These are phyloP conservation scores for Coemansia sp. DNA, from an alignment of 192 early-diverging fungal genomes.

Conservation along the genomic window DNA sequence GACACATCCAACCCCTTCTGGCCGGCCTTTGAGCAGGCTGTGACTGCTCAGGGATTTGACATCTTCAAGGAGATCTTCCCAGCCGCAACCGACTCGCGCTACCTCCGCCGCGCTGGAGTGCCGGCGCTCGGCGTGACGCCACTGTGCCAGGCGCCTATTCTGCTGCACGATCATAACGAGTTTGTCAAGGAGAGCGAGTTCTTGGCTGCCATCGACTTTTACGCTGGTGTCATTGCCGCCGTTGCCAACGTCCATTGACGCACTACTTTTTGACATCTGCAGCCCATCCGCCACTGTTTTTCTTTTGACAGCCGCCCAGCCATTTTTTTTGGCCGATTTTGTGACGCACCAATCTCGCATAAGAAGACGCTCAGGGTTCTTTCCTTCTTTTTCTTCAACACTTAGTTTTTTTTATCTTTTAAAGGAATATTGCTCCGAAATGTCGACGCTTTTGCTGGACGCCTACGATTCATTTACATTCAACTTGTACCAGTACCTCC, in stretches of 20 bases:
- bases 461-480: slow-evolving; percentile 99
- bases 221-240: slow-evolving; percentile 59
- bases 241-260: slow-evolving; percentile 46
- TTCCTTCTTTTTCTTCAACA: background rate
- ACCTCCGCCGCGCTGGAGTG: slow-evolving; percentile 69
- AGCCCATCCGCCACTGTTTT: slow-evolving; percentile 1
- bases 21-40: slow-evolving; percentile 58
- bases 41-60: slow-evolving; percentile 54
- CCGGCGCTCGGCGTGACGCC: slow-evolving; percentile 83
- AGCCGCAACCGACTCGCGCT: slow-evolving; percentile 79
- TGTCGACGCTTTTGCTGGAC: slow-evolving; percentile 79
- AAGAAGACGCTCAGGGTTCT: background rate
- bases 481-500: slow-evolving; percentile 96
- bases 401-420: slow-evolving; percentile 1
- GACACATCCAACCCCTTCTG: slow-evolving; percentile 66
- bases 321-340: background rate
- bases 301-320: background rate
- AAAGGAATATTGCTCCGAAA: background rate
- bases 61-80: slow-evolving; percentile 80
- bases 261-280: background rate
- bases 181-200: slow-evolving; percentile 73
- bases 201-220: slow-evolving; percentile 73
- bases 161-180: slow-evolving; percentile 88
- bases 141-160: slow-evolving; percentile 70
- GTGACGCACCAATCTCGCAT: background rate